phyloP scores from a whole-genome alignment of 345 rosid species.

The Ailanthus altissimus region DNA sequence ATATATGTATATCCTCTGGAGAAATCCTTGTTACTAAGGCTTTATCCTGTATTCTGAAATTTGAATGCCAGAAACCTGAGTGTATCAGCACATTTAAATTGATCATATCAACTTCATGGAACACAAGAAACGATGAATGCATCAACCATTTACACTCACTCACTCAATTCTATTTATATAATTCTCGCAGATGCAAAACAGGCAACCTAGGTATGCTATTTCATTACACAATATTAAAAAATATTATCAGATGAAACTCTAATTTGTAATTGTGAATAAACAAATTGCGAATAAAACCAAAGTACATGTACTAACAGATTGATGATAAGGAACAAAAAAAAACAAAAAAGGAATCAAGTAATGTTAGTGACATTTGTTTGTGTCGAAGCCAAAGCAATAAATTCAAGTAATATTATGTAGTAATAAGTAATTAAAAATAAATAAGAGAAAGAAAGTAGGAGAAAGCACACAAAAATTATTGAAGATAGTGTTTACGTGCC shows the following conservation, averaged over 20 bases:
- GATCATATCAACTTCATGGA: neutral
- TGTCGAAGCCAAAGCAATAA: too few species aligned
- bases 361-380: too few species aligned
- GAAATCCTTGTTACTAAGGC: neutral
- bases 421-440: too few species aligned
- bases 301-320: neutral
- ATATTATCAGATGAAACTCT: neutral
- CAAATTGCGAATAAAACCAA: slow-evolving; percentile 8
- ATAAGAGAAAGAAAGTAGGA: too few species aligned
- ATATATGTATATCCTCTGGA: neutral
- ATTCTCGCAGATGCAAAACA: neutral
- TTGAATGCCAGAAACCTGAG: neutral
- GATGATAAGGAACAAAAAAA: neutral
- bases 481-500: too few species aligned
- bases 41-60: neutral
- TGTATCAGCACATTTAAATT: neutral
- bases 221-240: neutral
- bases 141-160: neutral
- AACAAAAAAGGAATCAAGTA: too few species aligned
- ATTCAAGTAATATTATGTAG: too few species aligned
- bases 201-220: neutral
- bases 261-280: neutral
- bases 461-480: too few species aligned
- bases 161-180: neutral
- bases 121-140: neutral